Evolutionary conservation across 129 eudicot species (phyloP).

Genomic region (Glebionis coronaria): DNA sequence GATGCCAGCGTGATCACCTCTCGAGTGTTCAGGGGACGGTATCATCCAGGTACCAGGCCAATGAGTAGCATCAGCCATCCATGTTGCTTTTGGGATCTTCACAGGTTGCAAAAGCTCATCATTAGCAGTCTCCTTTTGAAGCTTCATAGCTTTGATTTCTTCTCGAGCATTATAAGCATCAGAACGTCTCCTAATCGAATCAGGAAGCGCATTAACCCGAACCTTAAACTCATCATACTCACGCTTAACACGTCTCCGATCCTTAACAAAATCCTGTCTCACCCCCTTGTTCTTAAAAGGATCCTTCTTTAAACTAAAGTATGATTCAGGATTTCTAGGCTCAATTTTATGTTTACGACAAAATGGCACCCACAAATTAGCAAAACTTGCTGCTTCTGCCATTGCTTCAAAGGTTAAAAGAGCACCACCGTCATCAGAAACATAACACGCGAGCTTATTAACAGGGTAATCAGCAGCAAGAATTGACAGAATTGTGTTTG

Average conservation of each 20-base stretch:
- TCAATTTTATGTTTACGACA: conserved; percentile 64
- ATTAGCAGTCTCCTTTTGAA: conserved; percentile 43
- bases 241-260: conserved; percentile 56
- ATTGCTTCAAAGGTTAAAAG: conserved; percentile 66
- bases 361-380: conserved; percentile 67
- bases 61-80: conserved; percentile 80
- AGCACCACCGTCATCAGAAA: conserved; percentile 76
- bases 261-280: conserved; percentile 64
- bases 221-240: conserved; percentile 78
- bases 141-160: conserved; percentile 67
- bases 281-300: conserved; percentile 65
- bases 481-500: conserved; percentile 66
- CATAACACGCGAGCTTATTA: conserved; percentile 61
- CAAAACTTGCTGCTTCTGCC: conserved; percentile 80
- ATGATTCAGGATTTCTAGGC: conserved; percentile 66
- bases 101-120: conserved; percentile 49
- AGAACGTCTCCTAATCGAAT: conserved; percentile 63
- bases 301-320: conserved; percentile 53
- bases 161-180: conserved; percentile 68
- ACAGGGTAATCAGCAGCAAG: conserved; percentile 66
- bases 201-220: conserved; percentile 60
- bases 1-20: conserved; percentile 71
- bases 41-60: conserved; percentile 77
- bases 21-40: conserved; percentile 50
- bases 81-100: conserved; percentile 61